Base-by-base conservation (phyloP, 1,139 yeast genomes). In the Yamadazyma triangularis region DNA sequence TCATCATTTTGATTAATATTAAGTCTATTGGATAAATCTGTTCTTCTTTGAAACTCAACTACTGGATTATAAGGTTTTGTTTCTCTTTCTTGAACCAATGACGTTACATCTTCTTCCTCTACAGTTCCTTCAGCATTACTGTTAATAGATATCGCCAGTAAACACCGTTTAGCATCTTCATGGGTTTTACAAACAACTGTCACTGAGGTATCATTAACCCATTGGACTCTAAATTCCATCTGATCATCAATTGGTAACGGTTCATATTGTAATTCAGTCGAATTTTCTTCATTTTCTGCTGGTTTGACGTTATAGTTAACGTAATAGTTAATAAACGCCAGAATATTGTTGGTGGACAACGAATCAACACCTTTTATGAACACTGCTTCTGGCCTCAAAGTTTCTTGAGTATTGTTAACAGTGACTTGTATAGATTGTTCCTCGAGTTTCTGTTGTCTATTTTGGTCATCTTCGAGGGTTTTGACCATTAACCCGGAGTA, bases 201-300 rank as follows among this genome's bases (percentile, higher is more conserved):
- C 16, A 79, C 70, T 2, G 75, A 60, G 11, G 71, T 50, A 50
- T 83, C 93, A 47, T 83, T 75, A 27, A 83, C 69, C 93, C 93
- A 83, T 46, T 82, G 80, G 16, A 81, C 54, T 30, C 63, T 58
- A 51, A 73, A 78, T 13, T 48, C 50, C 11, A 55, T 39, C 30
- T 56, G 62, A 3, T 57, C 50, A 22, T 53, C 58, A 15, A 50
- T 39, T 2, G 64, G 60, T 13, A 48, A 41, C 9, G 52, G 54
- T 23, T 52, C 53, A 33, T 57, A 60, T 8, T 39, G 39, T n/a
- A 30, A 28, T 15, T 38, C 44, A 13, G 33, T 36, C 10, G 34
- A 46, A 13, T 44, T 48, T 11, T 31, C 34, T n/a, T 43, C 45
- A 15, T 45, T 54, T 42, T 53, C 35, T 44, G 35, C 33, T 40